Conservation (phyloP, 352 stramenopile species). For the Globisporangium paddicum region DNA sequence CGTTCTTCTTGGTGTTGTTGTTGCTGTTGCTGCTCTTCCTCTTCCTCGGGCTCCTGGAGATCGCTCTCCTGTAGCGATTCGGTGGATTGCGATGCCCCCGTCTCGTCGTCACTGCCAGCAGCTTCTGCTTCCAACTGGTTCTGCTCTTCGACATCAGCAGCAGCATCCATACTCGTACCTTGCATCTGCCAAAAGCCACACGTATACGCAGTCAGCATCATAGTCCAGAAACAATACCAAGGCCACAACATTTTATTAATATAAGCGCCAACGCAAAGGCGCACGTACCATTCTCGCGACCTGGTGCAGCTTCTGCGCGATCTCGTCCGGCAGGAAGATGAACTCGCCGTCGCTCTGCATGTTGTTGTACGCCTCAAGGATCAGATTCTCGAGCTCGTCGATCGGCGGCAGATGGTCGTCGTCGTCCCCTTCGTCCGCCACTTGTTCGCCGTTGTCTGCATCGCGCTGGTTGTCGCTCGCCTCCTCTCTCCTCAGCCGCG, state of each 20-base stretch:
- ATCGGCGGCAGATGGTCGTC: slow-evolving; percentile 31
- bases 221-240: background rate
- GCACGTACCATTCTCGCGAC: slow-evolving; percentile 51
- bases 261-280: background rate
- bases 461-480: background rate
- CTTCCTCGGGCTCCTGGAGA: slow-evolving; percentile 20
- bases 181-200: background rate
- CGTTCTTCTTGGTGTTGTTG: slow-evolving; percentile 16
- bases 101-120: background rate
- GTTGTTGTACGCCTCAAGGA: slow-evolving; percentile 79
- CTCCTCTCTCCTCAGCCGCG: background rate
- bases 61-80: slow-evolving; percentile 25
- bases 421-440: slow-evolving; percentile 17
- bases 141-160: background rate
- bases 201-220: background rate
- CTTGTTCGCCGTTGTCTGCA: slow-evolving; percentile 10
- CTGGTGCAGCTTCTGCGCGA: slow-evolving; percentile 61
- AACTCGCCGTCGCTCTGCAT: slow-evolving; percentile 81
- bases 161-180: background rate
- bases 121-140: background rate
- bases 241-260: background rate
- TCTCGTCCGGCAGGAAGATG: slow-evolving; percentile 67
- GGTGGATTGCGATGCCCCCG: slow-evolving; percentile 13
- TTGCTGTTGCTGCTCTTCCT: slow-evolving; percentile 1
- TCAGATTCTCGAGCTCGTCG: slow-evolving; percentile 62